Conservation (phyloP, 2,329 filamentous ascomycete genomes). For the Paracorniculantispora psalliotae region DNA sequence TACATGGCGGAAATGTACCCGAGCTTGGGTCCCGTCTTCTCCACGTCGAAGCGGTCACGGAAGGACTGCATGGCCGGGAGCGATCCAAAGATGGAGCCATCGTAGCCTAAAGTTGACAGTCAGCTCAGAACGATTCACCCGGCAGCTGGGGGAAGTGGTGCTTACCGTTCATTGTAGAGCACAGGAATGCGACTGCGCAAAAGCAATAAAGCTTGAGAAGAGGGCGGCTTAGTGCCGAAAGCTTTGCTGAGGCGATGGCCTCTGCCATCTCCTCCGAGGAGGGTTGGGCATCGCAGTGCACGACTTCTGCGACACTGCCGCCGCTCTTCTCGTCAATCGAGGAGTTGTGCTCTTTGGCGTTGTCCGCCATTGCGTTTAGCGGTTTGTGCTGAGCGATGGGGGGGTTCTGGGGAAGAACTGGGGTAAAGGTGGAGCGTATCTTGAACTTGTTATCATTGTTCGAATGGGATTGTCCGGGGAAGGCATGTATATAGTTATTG, state of each 20-base stretch:
- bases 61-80: constrained; percentile 33
- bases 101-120: constrained; percentile 23
- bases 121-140: background rate
- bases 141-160: too few relatives aligned
- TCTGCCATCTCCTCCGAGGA: constrained; percentile 15
- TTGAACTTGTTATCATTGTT: background rate
- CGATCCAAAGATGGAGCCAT: constrained; percentile 47
- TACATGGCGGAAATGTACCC: constrained; percentile 14
- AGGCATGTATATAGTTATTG: constrained; percentile 1
- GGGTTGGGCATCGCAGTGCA: constrained; percentile 6
- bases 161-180: constrained; percentile 18
- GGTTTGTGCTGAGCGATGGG: background rate
- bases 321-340: constrained; percentile 4
- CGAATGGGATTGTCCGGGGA: background rate
- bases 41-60: constrained; percentile 2
- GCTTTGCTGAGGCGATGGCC: constrained; percentile 13
- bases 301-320: background rate
- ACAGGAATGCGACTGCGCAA: constrained; percentile 14
- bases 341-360: background rate
- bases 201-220: constrained; percentile 16
- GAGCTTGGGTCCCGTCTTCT: constrained; percentile 6
- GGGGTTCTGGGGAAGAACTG: background rate
- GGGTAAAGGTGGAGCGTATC: background rate
- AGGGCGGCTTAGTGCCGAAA: constrained; percentile 8
- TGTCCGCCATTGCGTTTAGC: background rate